Percentiles rank a stretch among this genome's conserved stretches.
Conservation (phyloP, 768 basidiomycete species). For the Kwoniella botswanensis region DNA sequence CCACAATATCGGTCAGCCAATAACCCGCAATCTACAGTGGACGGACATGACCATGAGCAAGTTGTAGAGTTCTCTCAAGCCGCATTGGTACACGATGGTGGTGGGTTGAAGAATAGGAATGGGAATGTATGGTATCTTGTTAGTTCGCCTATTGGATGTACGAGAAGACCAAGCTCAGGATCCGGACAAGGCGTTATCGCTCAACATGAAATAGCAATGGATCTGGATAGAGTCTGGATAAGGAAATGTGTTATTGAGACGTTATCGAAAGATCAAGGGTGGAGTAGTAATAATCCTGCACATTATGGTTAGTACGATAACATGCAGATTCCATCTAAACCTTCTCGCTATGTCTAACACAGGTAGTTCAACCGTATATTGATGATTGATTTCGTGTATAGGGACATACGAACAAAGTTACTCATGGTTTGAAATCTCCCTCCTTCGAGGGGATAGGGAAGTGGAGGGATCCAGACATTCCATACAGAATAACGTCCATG, state of each 20-base stretch:
- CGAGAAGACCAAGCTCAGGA: neutral
- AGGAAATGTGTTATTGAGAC: constrained; percentile 41
- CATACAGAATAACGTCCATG: constrained; percentile 50
- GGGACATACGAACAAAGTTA: constrained; percentile 49
- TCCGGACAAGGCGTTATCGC: neutral
- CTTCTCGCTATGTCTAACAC: neutral
- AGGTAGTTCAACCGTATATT: neutral
- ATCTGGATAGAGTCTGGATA: constrained; percentile 23
- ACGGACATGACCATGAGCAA: constrained; percentile 24
- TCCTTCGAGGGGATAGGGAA: constrained; percentile 40
- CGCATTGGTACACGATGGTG: constrained; percentile 9
- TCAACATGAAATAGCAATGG: constrained; percentile 1
- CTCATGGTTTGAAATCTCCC: constrained; percentile 52
- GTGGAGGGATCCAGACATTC: constrained; percentile 34
- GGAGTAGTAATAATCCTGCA: constrained; percentile 23
- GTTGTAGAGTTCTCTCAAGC: constrained; percentile 27
- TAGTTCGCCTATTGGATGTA: constrained; percentile 41
- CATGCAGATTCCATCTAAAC: neutral
- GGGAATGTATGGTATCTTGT: constrained; percentile 45
- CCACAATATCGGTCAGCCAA: neutral
- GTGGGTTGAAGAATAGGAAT: constrained; percentile 25
- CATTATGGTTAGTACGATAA: constrained; percentile 36
- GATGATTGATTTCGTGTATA: constrained; percentile 11
- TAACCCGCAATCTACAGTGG: neutral
- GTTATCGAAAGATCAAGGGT: constrained; percentile 51